Evolutionary conservation across 108 stramenopile species (phyloP).

Genomic region (Fragilaria radians): DNA sequence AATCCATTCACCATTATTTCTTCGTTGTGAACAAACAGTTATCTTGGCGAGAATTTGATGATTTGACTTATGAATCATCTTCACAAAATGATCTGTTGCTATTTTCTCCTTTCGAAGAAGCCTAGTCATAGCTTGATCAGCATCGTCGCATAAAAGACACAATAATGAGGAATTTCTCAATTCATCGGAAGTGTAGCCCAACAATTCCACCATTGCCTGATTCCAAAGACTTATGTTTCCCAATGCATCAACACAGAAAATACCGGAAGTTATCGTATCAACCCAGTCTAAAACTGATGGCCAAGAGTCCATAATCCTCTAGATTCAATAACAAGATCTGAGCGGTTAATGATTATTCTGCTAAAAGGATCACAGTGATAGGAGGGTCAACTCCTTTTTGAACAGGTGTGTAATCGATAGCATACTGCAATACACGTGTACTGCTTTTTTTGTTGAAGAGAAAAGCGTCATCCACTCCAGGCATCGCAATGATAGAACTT

Average conservation of each 20-base stretch:
- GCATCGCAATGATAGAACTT: too few relatives aligned
- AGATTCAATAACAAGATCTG: too few relatives aligned
- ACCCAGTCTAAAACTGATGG: conserved; percentile 17
- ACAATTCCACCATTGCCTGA: background rate
- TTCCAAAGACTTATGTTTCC: conserved; percentile 29
- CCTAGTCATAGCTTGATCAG: background rate
- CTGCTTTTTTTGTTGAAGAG: too few relatives aligned
- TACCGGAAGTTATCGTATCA: conserved; percentile 61
- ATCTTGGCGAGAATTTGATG: background rate
- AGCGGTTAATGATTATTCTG: too few relatives aligned
- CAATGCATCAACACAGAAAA: conserved; percentile 53
- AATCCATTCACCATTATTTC: conserved; percentile 4
- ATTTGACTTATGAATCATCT: background rate
- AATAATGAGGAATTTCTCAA: background rate
- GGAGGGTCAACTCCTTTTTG: too few relatives aligned
- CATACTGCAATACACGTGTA: too few relatives aligned
- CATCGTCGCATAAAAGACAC: background rate
- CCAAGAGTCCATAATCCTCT: too few relatives aligned
- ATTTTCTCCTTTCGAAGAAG: too few relatives aligned
- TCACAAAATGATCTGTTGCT: background rate
- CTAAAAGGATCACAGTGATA: too few relatives aligned
- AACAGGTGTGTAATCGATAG: too few relatives aligned
- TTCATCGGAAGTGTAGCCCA: background rate
- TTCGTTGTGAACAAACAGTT: conserved; percentile 10
- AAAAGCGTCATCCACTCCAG: too few relatives aligned